These are phyloP conservation scores for Ilex aquifolium DNA, from an alignment of 257 asterid species.

Conservation along the genomic window DNA sequence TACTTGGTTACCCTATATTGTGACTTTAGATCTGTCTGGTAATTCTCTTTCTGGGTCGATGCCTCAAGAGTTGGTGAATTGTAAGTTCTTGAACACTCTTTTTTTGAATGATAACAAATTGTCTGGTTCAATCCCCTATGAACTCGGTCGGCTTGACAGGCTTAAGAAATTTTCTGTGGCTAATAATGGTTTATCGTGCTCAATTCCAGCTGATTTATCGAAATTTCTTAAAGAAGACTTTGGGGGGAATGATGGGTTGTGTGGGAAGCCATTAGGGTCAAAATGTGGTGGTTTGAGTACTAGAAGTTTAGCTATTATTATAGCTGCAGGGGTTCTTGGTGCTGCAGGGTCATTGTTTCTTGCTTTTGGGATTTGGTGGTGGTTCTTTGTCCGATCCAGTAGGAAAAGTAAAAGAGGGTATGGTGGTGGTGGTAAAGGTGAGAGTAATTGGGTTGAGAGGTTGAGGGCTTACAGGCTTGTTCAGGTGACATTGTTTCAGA, in stretches of 20 bases:
- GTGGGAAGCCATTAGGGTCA: slow-evolving; percentile 33
- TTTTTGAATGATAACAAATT: slow-evolving; percentile 10
- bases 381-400: slow-evolving; percentile 28
- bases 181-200: slow-evolving; percentile 40
- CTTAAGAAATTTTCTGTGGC: slow-evolving; percentile 40
- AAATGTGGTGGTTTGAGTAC: slow-evolving; percentile 41
- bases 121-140: slow-evolving; percentile 41
- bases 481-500: slow-evolving; percentile 55
- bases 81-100: slow-evolving; percentile 18
- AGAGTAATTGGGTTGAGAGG: slow-evolving; percentile 31
- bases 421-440: slow-evolving; percentile 27
- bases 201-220: slow-evolving; percentile 33
- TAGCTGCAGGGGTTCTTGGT: slow-evolving; percentile 50
- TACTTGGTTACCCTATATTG: slow-evolving; percentile 24
- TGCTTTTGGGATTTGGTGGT: slow-evolving; percentile 61
- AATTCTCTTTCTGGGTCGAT: slow-evolving; percentile 14
- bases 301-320: slow-evolving; percentile 33
- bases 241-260: slow-evolving; percentile 42
- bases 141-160: slow-evolving; percentile 33
- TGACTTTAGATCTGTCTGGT: slow-evolving; percentile 17
- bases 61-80: slow-evolving; percentile 8
- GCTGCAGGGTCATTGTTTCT: slow-evolving; percentile 43
- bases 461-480: slow-evolving; percentile 44
- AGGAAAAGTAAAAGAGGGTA: slow-evolving; percentile 28
- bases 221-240: slow-evolving; percentile 22